Percentiles rank a stretch among this genome's conserved stretches.
phyloP scores from a whole-genome alignment of 345 rosid genomes.

The Eucalyptus cladocalyx region DNA sequence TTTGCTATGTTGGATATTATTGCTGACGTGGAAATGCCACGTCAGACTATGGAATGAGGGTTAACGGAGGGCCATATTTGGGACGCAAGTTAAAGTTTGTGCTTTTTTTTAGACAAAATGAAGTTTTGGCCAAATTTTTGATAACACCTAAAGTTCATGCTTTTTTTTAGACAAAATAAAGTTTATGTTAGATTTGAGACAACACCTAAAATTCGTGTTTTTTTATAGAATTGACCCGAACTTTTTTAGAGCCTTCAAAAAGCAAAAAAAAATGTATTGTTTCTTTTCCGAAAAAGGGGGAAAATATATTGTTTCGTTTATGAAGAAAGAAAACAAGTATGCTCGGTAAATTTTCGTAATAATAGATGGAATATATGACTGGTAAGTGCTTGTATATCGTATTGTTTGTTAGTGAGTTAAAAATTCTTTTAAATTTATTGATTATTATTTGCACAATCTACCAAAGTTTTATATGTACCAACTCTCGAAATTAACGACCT shows the following conservation, averaged over 20 bases:
- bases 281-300: not conserved
- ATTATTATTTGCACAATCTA: not conserved
- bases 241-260: not conserved
- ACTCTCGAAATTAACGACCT: not conserved
- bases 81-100: too few relatives aligned
- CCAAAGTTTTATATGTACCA: not conserved
- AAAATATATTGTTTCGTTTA: not conserved
- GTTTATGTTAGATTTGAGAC: rapidly evolving
- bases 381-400: not conserved
- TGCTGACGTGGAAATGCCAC: too few relatives aligned
- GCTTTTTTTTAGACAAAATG: too few relatives aligned
- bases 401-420: not conserved
- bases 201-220: too few relatives aligned
- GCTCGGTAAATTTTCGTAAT: not conserved
- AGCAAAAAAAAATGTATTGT: not conserved
- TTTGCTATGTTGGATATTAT: too few relatives aligned
- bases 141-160: too few relatives aligned
- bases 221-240: not conserved
- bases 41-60: rapidly evolving
- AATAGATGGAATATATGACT: not conserved
- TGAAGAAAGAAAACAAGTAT: not conserved
- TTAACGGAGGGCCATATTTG: rapidly evolving
- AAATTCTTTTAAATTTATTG: not conserved
- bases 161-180: too few relatives aligned
- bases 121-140: too few relatives aligned